Conservation (phyloP, 129 eudicot species). For the Dittrichia graveolens region DNA sequence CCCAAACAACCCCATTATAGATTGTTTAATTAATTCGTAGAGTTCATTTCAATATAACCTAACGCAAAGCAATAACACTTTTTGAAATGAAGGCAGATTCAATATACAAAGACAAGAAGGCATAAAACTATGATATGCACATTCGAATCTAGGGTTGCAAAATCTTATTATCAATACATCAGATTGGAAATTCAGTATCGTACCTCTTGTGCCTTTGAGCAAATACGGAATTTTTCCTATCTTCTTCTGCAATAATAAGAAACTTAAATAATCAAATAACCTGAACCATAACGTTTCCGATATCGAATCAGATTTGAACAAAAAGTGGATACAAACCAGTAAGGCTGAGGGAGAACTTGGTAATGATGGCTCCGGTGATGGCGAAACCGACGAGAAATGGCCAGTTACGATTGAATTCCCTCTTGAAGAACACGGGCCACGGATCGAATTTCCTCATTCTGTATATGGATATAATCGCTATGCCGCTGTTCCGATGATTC, state of each 20-base stretch:
- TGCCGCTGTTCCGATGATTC: background rate
- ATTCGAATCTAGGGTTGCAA: conserved; percentile 28
- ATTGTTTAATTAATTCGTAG: background rate
- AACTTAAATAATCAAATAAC: background rate
- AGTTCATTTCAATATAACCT: conserved; percentile 7
- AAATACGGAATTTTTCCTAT: conserved; percentile 62
- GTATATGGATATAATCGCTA: background rate
- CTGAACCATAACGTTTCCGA: background rate
- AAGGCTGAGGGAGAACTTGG: conserved; percentile 66
- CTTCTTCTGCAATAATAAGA: conserved; percentile 54
- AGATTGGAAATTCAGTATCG: background rate
- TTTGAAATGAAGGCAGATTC: background rate
- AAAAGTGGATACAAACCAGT: conserved; percentile 42
- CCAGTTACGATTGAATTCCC: conserved; percentile 48
- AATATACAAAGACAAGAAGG: background rate
- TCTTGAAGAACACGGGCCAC: conserved; percentile 41
- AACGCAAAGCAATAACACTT: conserved; percentile 3
- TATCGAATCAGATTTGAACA: background rate
- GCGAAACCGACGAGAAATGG: conserved; percentile 63
- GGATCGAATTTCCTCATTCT: conserved; percentile 50
- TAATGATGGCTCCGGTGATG: conserved; percentile 64
- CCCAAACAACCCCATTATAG: no score
- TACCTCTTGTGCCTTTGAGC: conserved; percentile 74
- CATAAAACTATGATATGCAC: background rate
- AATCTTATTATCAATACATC: conserved; percentile 1